Percentiles rank a stretch among this genome's conserved stretches.
Evolutionary conservation across 75 land plant genomes (phyloP).

Genomic region (Picea sitchensis): DNA sequence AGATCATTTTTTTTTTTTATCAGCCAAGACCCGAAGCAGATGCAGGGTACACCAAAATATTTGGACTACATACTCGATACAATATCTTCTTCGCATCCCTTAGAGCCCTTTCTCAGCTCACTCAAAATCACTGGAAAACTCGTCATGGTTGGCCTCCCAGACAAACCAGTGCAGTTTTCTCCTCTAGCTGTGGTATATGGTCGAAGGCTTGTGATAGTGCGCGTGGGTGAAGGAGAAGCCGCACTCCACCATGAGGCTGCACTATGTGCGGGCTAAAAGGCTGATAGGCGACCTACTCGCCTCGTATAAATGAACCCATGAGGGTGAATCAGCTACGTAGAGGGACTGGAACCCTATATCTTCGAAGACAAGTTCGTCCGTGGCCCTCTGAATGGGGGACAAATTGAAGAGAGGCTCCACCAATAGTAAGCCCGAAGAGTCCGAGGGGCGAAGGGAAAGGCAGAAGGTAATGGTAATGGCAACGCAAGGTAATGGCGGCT

Average conservation of each 20-base stretch:
- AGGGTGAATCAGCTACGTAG: slow-evolving; percentile 35
- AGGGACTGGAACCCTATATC: slow-evolving; percentile 17
- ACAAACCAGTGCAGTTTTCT: slow-evolving; percentile 14
- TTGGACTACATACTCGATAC: slow-evolving; percentile 46
- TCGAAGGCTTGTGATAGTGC: no score
- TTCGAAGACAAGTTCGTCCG: slow-evolving; percentile 72
- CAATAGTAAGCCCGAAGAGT: slow-evolving; percentile 49
- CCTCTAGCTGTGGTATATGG: no score
- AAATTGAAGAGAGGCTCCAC: slow-evolving; percentile 80
- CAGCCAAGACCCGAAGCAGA: slow-evolving; percentile 36
- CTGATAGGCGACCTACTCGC: slow-evolving; percentile 34
- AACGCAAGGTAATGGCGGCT: slow-evolving; percentile 60
- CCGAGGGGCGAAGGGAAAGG: slow-evolving; percentile 69
- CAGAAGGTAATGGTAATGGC: no score
- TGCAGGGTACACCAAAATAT: slow-evolving; percentile 16
- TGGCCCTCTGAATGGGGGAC: slow-evolving; percentile 42
- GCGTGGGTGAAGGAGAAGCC: slow-evolving; percentile 91
- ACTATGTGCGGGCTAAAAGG: slow-evolving; percentile 30
- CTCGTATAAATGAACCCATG: slow-evolving; percentile 70
- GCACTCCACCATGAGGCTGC: slow-evolving; percentile 86
- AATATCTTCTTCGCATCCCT: slow-evolving; percentile 26
- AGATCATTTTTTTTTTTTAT: slow-evolving; percentile 37
- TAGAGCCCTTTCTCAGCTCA: slow-evolving; percentile 21
- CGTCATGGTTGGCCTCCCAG: slow-evolving; percentile 36
- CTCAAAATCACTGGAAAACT: slow-evolving; percentile 39